Evolutionary conservation across 1,284 basidiomycete species (phyloP).

Genomic region (Rhodotorula sp.): DNA sequence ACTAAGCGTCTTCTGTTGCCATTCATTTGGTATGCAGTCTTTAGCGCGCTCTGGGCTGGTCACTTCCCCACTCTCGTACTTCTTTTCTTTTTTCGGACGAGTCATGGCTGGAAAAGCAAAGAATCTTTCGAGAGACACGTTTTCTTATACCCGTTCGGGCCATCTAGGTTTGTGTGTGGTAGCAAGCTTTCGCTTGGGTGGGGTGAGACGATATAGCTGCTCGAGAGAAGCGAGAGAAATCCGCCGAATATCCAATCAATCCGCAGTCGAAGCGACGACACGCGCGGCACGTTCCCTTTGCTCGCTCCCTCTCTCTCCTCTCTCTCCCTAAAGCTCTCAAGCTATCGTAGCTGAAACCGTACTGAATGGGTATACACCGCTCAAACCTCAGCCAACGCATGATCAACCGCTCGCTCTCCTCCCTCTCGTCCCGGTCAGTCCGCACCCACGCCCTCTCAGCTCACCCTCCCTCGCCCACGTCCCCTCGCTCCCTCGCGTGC

Average conservation of each 20-base stretch:
- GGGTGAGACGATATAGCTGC: too few species aligned
- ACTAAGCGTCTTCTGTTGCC: neutral
- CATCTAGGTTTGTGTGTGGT: too few species aligned
- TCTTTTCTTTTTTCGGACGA: neutral
- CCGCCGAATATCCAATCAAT: too few species aligned
- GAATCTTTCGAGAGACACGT: too few species aligned
- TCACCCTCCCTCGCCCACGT: too few species aligned
- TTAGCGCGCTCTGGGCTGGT: too few species aligned
- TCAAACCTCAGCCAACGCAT: conserved; percentile 1
- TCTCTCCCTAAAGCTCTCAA: neutral
- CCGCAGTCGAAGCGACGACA: too few species aligned
- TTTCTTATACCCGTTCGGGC: too few species aligned
- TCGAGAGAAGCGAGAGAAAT: too few species aligned
- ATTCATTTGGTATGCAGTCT: neutral
- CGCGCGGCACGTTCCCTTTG: neutral
- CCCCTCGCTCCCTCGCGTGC: neutral
- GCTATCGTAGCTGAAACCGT: neutral
- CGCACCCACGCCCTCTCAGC: neutral
- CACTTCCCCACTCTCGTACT: too few species aligned
- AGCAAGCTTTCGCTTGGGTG: too few species aligned
- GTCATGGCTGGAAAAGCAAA: too few species aligned
- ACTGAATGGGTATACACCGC: conserved; percentile 13
- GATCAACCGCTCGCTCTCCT: conserved; percentile 1
- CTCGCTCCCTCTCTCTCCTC: neutral
- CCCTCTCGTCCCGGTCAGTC: neutral